A percentile compares a stretch with the other conserved stretches of the same genome.
These are phyloP conservation scores for Trichophyton verrucosum DNA, from an alignment of 2,329 filamentous ascomycete genomes.

Conservation along the genomic window DNA sequence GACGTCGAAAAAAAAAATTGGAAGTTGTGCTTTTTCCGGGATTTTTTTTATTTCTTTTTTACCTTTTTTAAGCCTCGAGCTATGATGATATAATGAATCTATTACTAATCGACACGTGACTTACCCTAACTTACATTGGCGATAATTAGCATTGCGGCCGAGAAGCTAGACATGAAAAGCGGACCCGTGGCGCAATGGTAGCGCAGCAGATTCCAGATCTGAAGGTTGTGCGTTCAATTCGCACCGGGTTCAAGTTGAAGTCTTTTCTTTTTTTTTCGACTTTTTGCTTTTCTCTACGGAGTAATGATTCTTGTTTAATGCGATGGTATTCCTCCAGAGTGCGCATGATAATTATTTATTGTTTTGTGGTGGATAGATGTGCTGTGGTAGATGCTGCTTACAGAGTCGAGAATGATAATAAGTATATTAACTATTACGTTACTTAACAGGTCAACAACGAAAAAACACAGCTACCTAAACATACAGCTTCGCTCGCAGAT, in stretches of 20 bases:
- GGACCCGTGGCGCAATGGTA: slow-evolving; percentile 14
- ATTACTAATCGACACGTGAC: neutral
- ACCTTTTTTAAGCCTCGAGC: neutral
- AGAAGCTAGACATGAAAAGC: neutral
- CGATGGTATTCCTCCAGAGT: too few relatives aligned
- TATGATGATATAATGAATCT: neutral
- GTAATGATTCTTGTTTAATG: neutral
- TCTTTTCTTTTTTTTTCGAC: neutral
- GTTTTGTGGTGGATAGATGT: too few relatives aligned
- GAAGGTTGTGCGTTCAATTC: slow-evolving; percentile 13
- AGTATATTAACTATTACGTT: slow-evolving; percentile 1
- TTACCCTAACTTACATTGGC: neutral
- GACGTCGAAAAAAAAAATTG: neutral
- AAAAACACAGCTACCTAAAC: neutral
- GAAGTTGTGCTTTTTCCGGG: neutral
- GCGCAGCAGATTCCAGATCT: slow-evolving; percentile 14
- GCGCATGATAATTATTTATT: too few relatives aligned
- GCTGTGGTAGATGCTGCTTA: too few relatives aligned
- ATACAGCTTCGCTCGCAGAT: neutral
- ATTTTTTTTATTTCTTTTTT: neutral
- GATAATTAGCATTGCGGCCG: neutral
- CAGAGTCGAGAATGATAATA: neutral
- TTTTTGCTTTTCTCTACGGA: neutral
- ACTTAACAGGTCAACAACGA: neutral
- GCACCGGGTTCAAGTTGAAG: slow-evolving; percentile 8